Conservation (phyloP, 306 rosid species). For the Dryas octopetala region DNA sequence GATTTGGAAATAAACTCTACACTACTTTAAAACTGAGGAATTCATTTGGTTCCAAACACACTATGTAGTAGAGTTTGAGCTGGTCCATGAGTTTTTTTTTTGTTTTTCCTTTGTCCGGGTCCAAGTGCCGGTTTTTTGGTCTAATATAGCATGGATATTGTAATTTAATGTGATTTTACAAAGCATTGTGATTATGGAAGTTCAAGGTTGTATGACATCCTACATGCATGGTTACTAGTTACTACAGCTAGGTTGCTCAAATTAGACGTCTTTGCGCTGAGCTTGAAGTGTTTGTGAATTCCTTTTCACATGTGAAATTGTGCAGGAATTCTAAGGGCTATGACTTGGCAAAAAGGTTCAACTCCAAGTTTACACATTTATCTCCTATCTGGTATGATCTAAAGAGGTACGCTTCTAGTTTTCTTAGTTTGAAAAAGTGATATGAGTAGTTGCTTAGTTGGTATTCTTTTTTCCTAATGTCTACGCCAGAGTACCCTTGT, state of each 20-base stretch:
- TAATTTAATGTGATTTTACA: background rate
- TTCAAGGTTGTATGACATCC: background rate
- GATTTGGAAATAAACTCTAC: background rate
- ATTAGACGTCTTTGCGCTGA: background rate
- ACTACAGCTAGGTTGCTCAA: background rate
- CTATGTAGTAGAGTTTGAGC: background rate
- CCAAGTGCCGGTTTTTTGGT: slow-evolving; percentile 2
- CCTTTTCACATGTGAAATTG: slow-evolving; percentile 20
- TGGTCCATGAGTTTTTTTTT: background rate
- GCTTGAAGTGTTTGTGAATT: background rate
- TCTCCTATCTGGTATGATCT: slow-evolving; percentile 96
- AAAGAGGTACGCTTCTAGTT: slow-evolving; percentile 63
- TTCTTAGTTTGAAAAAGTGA: slow-evolving; percentile 18
- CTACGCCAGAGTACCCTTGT: background rate
- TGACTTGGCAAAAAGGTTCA: slow-evolving; percentile 79
- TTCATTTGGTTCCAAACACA: background rate
- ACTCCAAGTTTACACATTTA: slow-evolving; percentile 85
- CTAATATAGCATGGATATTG: background rate
- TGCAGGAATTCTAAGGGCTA: slow-evolving; percentile 93
- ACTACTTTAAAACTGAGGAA: background rate
- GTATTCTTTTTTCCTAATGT: background rate
- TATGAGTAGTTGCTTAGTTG: slow-evolving; percentile 15
- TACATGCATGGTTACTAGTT: background rate
- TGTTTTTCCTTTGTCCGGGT: no score
- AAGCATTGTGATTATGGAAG: slow-evolving; percentile 1